These are phyloP conservation scores for Lodderomyces orthopsilosis DNA, from an alignment of 1,139 yeast species.

Conservation along the genomic window DNA sequence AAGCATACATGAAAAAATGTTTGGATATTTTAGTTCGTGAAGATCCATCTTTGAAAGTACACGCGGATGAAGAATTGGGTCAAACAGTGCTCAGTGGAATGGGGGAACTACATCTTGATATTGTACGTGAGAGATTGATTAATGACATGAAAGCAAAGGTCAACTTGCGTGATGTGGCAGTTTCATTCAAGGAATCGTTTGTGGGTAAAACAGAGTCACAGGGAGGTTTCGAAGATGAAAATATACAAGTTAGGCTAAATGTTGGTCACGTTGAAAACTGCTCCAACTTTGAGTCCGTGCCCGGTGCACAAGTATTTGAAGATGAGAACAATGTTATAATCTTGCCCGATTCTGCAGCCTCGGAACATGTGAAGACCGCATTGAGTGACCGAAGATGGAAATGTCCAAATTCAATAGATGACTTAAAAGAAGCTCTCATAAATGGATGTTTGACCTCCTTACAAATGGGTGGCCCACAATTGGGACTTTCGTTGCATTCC, in stretches of 20 bases:
- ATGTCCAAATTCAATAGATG: constrained; percentile 43
- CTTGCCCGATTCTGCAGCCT: constrained; percentile 29
- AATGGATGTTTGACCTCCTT: constrained; percentile 70
- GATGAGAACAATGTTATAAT: constrained; percentile 39
- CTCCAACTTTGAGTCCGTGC: constrained; percentile 38
- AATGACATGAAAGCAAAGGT: constrained; percentile 81
- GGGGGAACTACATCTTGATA: constrained; percentile 94
- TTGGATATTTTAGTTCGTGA: constrained; percentile 67
- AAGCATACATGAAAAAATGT: constrained; percentile 64
- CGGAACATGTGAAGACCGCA: constrained; percentile 25
- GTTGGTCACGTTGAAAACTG: constrained; percentile 53
- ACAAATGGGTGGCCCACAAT: constrained; percentile 73
- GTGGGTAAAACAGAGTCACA: constrained; percentile 9
- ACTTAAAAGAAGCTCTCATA: constrained; percentile 50
- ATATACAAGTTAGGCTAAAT: constrained; percentile 34
- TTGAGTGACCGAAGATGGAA: constrained; percentile 49
- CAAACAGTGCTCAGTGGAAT: constrained; percentile 88
- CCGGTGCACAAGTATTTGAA: constrained; percentile 35
- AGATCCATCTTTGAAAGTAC: constrained; percentile 41
- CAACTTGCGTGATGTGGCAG: constrained; percentile 77
- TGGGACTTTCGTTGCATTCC: constrained; percentile 65
- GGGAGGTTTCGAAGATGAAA: constrained; percentile 15
- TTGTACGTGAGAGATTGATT: constrained; percentile 72
- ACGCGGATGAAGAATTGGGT: constrained; percentile 76
- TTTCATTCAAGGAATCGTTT: constrained; percentile 82